Percentiles rank a stretch among this genome's conserved stretches.
These are phyloP conservation scores for Parascedosporium putredinis DNA, from an alignment of 2,329 filamentous ascomycete genomes.

Conservation along the genomic window DNA sequence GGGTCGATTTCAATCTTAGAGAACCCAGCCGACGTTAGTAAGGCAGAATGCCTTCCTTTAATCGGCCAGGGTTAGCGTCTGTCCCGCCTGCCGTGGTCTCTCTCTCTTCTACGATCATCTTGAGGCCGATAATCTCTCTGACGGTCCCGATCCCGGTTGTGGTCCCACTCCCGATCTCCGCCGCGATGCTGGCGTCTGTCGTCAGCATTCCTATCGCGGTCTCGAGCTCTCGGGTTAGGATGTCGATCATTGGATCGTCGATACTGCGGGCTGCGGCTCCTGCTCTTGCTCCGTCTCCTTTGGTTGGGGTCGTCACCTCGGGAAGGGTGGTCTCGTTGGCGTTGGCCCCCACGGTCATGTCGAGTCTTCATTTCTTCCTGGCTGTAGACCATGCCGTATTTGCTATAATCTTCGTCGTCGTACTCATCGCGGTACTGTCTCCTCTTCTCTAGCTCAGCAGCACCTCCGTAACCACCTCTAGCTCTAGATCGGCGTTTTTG, in stretches of 20 bases:
- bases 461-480: slow-evolving; percentile 80
- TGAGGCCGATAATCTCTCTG: slow-evolving; percentile 22
- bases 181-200: slow-evolving; percentile 19
- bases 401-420: slow-evolving; percentile 20
- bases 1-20: too few relatives aligned
- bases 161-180: not conserved
- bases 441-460: slow-evolving; percentile 78
- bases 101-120: slow-evolving; percentile 14
- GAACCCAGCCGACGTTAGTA: too few relatives aligned
- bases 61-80: too few relatives aligned
- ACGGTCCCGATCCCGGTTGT: slow-evolving; percentile 15
- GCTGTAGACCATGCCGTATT: slow-evolving; percentile 74
- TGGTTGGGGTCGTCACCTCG: not conserved
- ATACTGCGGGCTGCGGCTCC: slow-evolving; percentile 20
- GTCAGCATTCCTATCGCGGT: slow-evolving; percentile 11
- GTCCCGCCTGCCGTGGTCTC: slow-evolving; percentile 11
- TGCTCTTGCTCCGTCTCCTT: slow-evolving; percentile 9
- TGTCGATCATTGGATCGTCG: slow-evolving; percentile 5
- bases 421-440: slow-evolving; percentile 74
- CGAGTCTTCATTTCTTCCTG: slow-evolving; percentile 54
- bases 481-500: slow-evolving; percentile 56
- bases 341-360: slow-evolving; percentile 27
- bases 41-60: too few relatives aligned
- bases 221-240: not conserved
- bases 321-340: slow-evolving; percentile 18